phyloP scores from a whole-genome alignment of 306 rosid genomes.

The Fragaria nilgerrensis region DNA sequence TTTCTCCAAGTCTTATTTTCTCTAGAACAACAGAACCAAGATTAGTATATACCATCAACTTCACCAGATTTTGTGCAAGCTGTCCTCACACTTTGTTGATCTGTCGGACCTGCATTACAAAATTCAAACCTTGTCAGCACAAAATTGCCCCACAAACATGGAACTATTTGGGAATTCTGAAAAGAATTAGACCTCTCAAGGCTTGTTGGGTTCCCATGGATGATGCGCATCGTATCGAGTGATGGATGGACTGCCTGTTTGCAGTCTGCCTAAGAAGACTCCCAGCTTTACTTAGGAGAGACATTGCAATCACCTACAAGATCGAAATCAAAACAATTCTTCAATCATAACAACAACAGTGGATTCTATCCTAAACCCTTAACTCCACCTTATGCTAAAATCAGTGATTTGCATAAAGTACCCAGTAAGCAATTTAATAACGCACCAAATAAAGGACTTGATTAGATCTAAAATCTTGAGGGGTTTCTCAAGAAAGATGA shows the following conservation, averaged over 20 bases:
- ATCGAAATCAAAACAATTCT: neutral
- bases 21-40: neutral
- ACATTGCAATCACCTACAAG: conserved; percentile 53
- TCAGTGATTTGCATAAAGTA: neutral
- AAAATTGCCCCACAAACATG: neutral
- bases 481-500: no score
- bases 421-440: neutral
- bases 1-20: neutral
- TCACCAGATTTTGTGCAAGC: conserved; percentile 76
- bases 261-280: conserved; percentile 54
- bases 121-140: neutral
- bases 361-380: neutral
- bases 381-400: neutral
- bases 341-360: neutral
- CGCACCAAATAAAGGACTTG: no score
- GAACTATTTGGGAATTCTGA: conserved; percentile 6
- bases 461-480: no score
- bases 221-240: conserved; percentile 62
- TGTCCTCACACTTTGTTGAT: conserved; percentile 61
- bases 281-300: conserved; percentile 78
- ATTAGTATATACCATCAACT: conserved; percentile 57
- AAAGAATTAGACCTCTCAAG: conserved; percentile 53
- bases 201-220: conserved; percentile 49
- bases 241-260: conserved; percentile 47
- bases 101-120: conserved; percentile 56